Evolutionary conservation across 768 basidiomycete species (phyloP).

Genomic region (Mycena albidolilacea): DNA sequence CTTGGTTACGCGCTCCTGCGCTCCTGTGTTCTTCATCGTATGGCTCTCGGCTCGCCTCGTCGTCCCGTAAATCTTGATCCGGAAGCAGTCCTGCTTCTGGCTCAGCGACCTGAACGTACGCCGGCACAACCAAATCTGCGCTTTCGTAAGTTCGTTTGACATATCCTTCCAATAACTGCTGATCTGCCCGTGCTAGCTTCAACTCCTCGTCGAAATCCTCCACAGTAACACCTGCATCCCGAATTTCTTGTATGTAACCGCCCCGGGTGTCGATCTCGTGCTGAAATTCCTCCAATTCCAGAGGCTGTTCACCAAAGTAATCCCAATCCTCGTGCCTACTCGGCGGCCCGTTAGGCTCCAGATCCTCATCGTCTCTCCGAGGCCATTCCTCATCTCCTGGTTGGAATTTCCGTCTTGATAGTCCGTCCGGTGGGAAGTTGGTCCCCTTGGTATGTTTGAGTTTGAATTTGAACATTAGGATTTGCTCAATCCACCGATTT

Average conservation of each 20-base stretch:
- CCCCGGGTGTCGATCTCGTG: conserved; percentile 24
- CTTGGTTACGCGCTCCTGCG: too few species aligned
- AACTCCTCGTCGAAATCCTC: conserved; percentile 10
- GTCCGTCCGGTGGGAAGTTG: conserved; percentile 21
- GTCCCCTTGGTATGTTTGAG: conserved; percentile 48
- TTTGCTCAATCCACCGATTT: conserved; percentile 55
- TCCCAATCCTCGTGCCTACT: conserved; percentile 27
- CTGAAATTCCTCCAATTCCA: conserved; percentile 33
- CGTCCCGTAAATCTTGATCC: conserved; percentile 7
- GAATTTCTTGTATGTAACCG: conserved; percentile 17
- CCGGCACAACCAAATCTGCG: conserved; percentile 13
- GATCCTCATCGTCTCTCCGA: conserved; percentile 1
- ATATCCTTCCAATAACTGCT: background rate
- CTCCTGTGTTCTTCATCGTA: too few species aligned
- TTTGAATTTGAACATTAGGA: conserved; percentile 51
- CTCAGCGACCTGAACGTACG: conserved; percentile 8
- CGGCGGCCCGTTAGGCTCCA: conserved; percentile 24
- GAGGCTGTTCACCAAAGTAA: conserved; percentile 23
- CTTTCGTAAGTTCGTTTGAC: conserved; percentile 2
- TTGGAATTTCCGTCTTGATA: conserved; percentile 44
- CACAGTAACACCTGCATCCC: background rate
- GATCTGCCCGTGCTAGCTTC: background rate
- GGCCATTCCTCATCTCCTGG: conserved; percentile 40
- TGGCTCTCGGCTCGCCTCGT: background rate
- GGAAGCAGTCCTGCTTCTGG: conserved; percentile 17